Percentiles rank a stretch among this genome's conserved stretches.
Conservation (phyloP, 345 rosid species). For the Corchorus olitorius region DNA sequence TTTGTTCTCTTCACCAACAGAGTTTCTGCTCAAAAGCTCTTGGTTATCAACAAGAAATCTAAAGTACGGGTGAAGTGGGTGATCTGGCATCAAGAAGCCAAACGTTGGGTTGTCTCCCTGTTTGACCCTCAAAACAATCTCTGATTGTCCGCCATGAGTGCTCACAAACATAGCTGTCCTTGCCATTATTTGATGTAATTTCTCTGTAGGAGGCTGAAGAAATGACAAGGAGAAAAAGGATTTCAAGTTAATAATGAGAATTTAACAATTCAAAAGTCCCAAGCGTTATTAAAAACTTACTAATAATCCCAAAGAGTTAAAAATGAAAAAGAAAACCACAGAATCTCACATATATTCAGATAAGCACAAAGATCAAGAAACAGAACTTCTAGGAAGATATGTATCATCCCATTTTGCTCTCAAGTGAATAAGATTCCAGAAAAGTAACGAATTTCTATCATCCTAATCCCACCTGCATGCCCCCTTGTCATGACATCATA, state of each 20-base stretch:
- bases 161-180: conserved; percentile 83
- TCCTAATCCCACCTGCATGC: conserved; percentile 96
- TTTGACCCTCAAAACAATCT: conserved; percentile 93
- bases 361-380: conserved; percentile 64
- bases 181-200: conserved; percentile 89
- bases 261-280: background rate
- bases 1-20: conserved; percentile 49
- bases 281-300: conserved; percentile 27
- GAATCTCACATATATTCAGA: conserved; percentile 51
- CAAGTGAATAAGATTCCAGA: conserved; percentile 52
- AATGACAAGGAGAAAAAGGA: conserved; percentile 24
- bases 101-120: conserved; percentile 94
- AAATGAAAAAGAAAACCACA: conserved; percentile 25
- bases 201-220: conserved; percentile 90
- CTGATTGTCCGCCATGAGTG: conserved; percentile 90
- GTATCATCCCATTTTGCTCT: conserved; percentile 58
- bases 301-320: conserved; percentile 22
- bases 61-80: conserved; percentile 74
- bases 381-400: conserved; percentile 56
- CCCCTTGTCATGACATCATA: conserved; percentile 94
- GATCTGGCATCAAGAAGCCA: conserved; percentile 94
- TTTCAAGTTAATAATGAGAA: conserved; percentile 34
- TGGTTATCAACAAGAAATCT: conserved; percentile 86
- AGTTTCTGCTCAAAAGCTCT: conserved; percentile 61
- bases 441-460: conserved; percentile 61